A percentile compares a stretch with the other conserved stretches of the same genome.
Conservation (phyloP, 345 rosid species). For the Pelargonium nanum region DNA sequence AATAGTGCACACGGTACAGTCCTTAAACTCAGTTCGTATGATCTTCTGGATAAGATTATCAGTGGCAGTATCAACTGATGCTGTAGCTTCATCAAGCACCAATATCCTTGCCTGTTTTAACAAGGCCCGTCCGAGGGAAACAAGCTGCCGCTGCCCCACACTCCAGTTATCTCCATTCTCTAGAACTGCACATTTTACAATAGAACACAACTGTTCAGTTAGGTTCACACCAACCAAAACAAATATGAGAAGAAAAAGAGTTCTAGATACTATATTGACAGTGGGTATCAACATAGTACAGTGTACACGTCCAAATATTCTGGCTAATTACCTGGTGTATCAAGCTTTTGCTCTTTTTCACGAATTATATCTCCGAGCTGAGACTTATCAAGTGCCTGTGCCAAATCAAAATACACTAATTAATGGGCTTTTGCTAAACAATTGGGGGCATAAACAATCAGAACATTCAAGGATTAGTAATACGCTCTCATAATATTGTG, state of each 20-base stretch:
- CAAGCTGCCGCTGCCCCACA: slow-evolving; percentile 94
- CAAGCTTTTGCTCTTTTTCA: slow-evolving; percentile 75
- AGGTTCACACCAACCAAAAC: neutral
- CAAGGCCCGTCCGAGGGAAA: slow-evolving; percentile 84
- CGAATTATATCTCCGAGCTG: slow-evolving; percentile 88
- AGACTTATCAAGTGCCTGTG: slow-evolving; percentile 89
- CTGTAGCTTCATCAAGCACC: slow-evolving; percentile 98
- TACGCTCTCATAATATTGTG: no score
- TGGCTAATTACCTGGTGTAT: slow-evolving; percentile 63
- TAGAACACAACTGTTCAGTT: slow-evolving; percentile 5
- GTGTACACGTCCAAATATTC: slow-evolving; percentile 1
- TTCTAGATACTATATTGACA: no score
- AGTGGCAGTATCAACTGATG: slow-evolving; percentile 96
- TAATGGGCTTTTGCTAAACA: neutral
- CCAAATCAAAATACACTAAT: slow-evolving; percentile 2
- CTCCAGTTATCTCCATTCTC: slow-evolving; percentile 99
- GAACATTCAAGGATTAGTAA: neutral
- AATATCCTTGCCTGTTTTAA: slow-evolving; percentile 86
- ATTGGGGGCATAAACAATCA: neutral
- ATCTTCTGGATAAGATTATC: slow-evolving; percentile 96
- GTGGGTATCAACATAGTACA: no score
- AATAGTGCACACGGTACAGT: slow-evolving; percentile 94
- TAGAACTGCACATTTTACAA: slow-evolving; percentile 37
- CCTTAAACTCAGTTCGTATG: slow-evolving; percentile 76
- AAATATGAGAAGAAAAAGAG: neutral